A percentile compares a stretch with the other conserved stretches of the same genome.
Evolutionary conservation across 2,329 filamentous ascomycete species (phyloP).

Genomic region (Macrophomina phaseolina): DNA sequence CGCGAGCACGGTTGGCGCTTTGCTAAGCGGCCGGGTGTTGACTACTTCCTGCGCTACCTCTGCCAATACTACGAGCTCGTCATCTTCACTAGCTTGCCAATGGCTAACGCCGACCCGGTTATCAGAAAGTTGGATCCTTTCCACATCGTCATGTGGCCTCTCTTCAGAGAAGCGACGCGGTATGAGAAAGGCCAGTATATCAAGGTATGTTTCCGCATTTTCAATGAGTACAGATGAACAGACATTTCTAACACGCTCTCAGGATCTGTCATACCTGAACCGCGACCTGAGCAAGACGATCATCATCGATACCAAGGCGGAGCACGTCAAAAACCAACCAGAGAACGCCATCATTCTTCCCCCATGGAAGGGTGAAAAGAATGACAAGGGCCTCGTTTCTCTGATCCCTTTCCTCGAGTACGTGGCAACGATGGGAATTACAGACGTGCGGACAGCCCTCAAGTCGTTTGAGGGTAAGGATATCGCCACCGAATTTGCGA

Average conservation of each 20-base stretch:
- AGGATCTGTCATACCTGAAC: slow-evolving; percentile 98
- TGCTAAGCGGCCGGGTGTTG: slow-evolving; percentile 91
- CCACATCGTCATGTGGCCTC: slow-evolving; percentile 91
- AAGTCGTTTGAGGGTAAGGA: slow-evolving; percentile 88
- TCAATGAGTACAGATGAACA: neutral
- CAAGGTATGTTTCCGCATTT: slow-evolving; percentile 67
- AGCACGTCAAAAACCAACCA: slow-evolving; percentile 87
- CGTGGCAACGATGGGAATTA: slow-evolving; percentile 89
- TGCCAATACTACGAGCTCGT: slow-evolving; percentile 98
- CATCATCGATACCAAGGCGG: slow-evolving; percentile 84
- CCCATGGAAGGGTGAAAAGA: slow-evolving; percentile 84
- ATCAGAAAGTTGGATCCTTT: slow-evolving; percentile 94
- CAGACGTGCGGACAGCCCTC: slow-evolving; percentile 83
- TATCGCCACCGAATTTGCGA: slow-evolving; percentile 88
- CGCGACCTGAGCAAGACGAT: slow-evolving; percentile 94
- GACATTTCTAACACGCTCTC: slow-evolving; percentile 20
- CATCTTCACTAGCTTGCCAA: slow-evolving; percentile 89
- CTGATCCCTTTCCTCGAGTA: slow-evolving; percentile 98
- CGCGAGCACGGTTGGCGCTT: slow-evolving; percentile 94
- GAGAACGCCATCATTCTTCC: slow-evolving; percentile 93
- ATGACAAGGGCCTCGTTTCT: slow-evolving; percentile 84
- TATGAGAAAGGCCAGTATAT: slow-evolving; percentile 96
- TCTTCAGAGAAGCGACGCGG: slow-evolving; percentile 95
- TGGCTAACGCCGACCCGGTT: slow-evolving; percentile 82
- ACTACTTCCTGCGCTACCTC: slow-evolving; percentile 96